Evolutionary conservation across 73 alveolate species (phyloP).

Genomic region (Uronychia setigera): DNA sequence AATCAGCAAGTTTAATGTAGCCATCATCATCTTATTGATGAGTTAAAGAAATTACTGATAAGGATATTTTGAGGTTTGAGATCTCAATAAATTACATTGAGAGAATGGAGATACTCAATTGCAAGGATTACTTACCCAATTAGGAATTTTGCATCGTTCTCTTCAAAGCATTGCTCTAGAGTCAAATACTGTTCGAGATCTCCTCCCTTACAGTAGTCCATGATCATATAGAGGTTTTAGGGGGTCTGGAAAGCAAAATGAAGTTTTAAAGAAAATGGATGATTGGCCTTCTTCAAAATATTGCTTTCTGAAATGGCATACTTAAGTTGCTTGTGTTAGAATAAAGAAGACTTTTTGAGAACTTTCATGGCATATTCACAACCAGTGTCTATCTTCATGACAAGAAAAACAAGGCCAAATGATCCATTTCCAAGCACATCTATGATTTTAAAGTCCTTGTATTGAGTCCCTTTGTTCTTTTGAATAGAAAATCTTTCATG

Average conservation of each 20-base stretch:
- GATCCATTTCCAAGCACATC: conserved; percentile 85
- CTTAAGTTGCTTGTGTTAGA: conserved; percentile 72
- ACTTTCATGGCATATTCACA: conserved; percentile 85
- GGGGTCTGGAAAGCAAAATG: conserved; percentile 87
- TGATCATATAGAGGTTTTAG: conserved; percentile 81
- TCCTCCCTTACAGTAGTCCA: conserved; percentile 88
- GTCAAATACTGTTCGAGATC: conserved; percentile 61
- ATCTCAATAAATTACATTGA: conserved; percentile 69
- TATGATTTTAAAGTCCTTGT: conserved; percentile 62
- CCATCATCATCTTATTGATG: conserved; percentile 38
- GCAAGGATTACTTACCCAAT: conserved; percentile 82
- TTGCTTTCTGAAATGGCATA: conserved; percentile 88
- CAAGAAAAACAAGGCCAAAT: conserved; percentile 95
- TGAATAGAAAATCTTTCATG: conserved; percentile 16
- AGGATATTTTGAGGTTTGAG: conserved; percentile 83
- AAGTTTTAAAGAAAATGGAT: conserved; percentile 87
- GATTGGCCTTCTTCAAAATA: conserved; percentile 65
- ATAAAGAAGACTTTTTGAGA: conserved; percentile 74
- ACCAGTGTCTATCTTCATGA: conserved; percentile 65
- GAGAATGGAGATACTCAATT: conserved; percentile 77
- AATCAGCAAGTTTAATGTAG: conserved; percentile 73
- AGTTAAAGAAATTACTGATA: conserved; percentile 19
- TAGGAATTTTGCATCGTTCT: conserved; percentile 75
- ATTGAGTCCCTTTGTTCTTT: conserved; percentile 32
- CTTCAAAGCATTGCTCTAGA: conserved; percentile 65